Evolutionary conservation across 2,329 filamentous ascomycete genomes (phyloP).

Genomic region (Colletotrichum zoysiae): DNA sequence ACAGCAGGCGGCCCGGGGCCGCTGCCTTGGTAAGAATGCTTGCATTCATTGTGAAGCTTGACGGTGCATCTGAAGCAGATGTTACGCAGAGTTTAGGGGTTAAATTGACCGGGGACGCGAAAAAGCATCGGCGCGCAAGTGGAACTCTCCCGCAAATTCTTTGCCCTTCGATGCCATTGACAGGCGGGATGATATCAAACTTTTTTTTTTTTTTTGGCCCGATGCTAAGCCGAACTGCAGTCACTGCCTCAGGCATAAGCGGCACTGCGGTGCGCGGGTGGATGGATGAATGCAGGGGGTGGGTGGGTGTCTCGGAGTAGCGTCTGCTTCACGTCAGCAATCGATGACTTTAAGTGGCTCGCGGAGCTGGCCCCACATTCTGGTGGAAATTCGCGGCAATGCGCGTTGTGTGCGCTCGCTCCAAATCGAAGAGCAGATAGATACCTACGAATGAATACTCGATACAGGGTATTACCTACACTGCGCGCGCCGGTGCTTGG

Average conservation of each 20-base stretch:
- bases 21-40: slow-evolving; percentile 61
- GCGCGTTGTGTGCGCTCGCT: slow-evolving; percentile 29
- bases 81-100: slow-evolving; percentile 29
- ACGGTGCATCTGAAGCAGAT: slow-evolving; percentile 37
- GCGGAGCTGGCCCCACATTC: slow-evolving; percentile 30
- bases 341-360: slow-evolving; percentile 37
- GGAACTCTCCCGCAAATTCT: slow-evolving; percentile 46
- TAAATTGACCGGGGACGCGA: slow-evolving; percentile 32
- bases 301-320: background rate
- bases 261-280: slow-evolving; percentile 6
- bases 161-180: slow-evolving; percentile 44
- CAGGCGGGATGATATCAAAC: slow-evolving; percentile 41
- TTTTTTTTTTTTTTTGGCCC: slow-evolving; percentile 34
- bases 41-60: slow-evolving; percentile 59
- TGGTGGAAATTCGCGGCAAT: slow-evolving; percentile 31
- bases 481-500: slow-evolving; percentile 17
- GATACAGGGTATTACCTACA: background rate
- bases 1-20: slow-evolving; percentile 59
- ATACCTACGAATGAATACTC: no score
- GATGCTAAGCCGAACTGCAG: slow-evolving; percentile 39
- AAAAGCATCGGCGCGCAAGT: slow-evolving; percentile 36
- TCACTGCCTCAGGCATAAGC: slow-evolving; percentile 32
- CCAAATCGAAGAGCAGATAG: background rate
- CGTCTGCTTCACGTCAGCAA: slow-evolving; percentile 34
- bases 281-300: background rate